Percentiles rank a stretch among this genome's conserved stretches.
Evolutionary conservation across 2,329 filamentous ascomycete species (phyloP).

Genomic region (Botrytis pseudocinerea): DNA sequence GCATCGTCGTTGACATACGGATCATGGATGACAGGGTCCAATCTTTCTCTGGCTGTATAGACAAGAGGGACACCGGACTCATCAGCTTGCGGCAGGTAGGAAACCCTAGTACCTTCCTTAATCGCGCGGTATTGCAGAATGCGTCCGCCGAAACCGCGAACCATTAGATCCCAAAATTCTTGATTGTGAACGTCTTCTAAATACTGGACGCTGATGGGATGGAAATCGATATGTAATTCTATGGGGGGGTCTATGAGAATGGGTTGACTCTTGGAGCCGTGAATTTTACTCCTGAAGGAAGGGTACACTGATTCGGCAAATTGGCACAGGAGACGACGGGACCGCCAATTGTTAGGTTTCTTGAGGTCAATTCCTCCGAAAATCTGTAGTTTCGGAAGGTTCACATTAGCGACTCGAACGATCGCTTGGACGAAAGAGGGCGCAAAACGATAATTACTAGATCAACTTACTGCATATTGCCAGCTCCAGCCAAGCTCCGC

Average conservation of each 20-base stretch:
- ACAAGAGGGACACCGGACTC: neutral
- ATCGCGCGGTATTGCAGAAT: neutral
- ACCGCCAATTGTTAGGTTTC: neutral
- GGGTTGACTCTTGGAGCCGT: neutral
- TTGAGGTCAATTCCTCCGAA: slow-evolving; percentile 10
- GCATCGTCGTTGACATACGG: neutral
- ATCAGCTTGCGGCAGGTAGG: neutral
- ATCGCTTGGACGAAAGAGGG: too few relatives aligned
- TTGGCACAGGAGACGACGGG: neutral
- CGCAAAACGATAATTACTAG: too few relatives aligned
- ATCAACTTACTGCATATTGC: slow-evolving; percentile 7
- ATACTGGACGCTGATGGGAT: slow-evolving; percentile 1
- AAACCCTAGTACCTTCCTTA: neutral
- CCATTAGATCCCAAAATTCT: slow-evolving; percentile 12
- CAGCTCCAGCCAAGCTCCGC: slow-evolving; percentile 18
- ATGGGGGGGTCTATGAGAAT: neutral
- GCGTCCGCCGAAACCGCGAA: neutral
- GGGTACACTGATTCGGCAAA: neutral
- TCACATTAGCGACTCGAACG: neutral
- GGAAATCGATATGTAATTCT: neutral
- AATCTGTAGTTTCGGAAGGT: neutral
- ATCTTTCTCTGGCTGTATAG: neutral
- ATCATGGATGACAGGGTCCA: neutral
- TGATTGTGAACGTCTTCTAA: slow-evolving; percentile 5
- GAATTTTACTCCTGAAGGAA: neutral